Conservation (phyloP, 306 rosid species). For the Malus orientalis region DNA sequence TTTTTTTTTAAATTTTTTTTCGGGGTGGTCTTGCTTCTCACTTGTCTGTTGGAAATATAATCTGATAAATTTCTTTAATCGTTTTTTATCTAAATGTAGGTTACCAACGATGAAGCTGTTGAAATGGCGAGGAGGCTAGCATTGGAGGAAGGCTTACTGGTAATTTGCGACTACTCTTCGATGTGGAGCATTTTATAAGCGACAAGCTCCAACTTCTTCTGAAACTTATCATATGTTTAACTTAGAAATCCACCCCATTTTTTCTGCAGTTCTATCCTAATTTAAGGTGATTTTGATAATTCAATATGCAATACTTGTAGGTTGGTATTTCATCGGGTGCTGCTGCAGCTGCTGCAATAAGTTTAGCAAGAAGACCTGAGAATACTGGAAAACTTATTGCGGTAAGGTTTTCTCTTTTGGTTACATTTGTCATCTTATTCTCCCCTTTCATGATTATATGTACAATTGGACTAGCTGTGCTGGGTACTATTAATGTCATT, state of each 20-base stretch:
- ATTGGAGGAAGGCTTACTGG: conserved; percentile 92
- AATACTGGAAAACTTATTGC: conserved; percentile 73
- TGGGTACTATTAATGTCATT: neutral
- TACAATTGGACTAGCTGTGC: neutral
- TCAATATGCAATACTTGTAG: conserved; percentile 33
- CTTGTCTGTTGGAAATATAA: neutral
- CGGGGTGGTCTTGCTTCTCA: neutral
- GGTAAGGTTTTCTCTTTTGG: conserved; percentile 38
- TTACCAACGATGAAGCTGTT: conserved; percentile 76
- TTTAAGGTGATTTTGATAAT: conserved; percentile 1
- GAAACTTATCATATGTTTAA: neutral
- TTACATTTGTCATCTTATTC: neutral
- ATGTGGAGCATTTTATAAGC: conserved; percentile 8
- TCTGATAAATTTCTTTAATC: neutral
- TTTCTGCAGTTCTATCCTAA: neutral
- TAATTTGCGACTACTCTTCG: conserved; percentile 19
- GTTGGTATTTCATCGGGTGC: conserved; percentile 98
- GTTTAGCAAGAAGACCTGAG: conserved; percentile 72
- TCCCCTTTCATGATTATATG: neutral
- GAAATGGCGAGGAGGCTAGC: conserved; percentile 88
- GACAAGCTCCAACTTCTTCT: neutral
- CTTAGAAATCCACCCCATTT: neutral
- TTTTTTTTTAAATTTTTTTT: neutral
- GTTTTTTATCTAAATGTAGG: conserved; percentile 27
- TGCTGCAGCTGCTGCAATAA: conserved; percentile 87